Evolutionary conservation across 208 protist species (phyloP).

Genomic region (Sergeia podlipaevii): DNA sequence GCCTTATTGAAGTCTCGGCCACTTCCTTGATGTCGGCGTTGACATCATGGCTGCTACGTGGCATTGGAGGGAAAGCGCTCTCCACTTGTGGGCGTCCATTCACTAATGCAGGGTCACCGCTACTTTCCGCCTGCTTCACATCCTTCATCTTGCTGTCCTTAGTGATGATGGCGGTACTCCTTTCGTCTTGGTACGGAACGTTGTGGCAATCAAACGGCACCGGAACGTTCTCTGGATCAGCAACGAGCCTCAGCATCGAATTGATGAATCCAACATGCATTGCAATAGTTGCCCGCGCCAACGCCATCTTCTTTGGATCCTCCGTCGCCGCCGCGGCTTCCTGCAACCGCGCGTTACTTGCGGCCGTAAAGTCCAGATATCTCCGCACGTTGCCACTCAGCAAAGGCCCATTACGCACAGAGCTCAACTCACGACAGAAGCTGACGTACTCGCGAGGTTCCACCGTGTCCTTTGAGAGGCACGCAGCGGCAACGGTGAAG

Average conservation of each 20-base stretch:
- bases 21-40: not conserved
- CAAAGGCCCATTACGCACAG: constrained; percentile 14
- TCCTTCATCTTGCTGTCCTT: no score
- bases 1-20: no score
- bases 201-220: constrained; percentile 12
- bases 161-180: no score
- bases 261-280: not conserved
- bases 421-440: constrained; percentile 9
- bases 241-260: constrained; percentile 5
- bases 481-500: constrained; percentile 23
- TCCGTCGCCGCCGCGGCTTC: constrained; percentile 1
- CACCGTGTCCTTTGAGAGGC: not conserved
- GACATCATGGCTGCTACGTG: not conserved
- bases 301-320: not conserved
- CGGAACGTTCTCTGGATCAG: constrained; percentile 6
- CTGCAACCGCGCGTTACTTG: not conserved
- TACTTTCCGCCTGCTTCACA: not conserved
- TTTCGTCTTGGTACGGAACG: constrained; percentile 8
- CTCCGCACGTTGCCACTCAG: constrained; percentile 15
- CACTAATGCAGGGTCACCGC: not conserved
- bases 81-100: not conserved
- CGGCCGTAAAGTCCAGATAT: constrained; percentile 13
- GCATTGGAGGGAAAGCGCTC: not conserved
- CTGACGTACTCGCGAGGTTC: not conserved
- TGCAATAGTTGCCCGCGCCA: not conserved